Conservation (phyloP, 305 asterid species). For the Fraxinus angustifolia region DNA sequence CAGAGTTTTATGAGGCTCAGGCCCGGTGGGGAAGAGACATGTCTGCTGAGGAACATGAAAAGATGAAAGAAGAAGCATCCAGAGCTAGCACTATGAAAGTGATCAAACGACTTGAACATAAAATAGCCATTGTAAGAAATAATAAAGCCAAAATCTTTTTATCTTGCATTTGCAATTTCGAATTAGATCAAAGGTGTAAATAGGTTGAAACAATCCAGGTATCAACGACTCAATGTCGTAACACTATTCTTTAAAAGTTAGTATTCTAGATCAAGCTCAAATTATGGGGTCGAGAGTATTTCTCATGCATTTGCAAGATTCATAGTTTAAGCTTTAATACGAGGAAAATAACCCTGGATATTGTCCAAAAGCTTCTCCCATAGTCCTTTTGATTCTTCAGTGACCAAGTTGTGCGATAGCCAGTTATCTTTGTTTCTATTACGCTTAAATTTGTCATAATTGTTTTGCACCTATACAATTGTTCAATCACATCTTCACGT, state of each 20-base stretch:
- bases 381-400: not conserved
- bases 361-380: not conserved
- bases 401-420: not conserved
- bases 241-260: not conserved
- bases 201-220: not conserved
- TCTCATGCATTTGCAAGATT: not conserved
- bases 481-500: not conserved
- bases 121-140: slow-evolving; percentile 67
- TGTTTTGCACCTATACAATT: not conserved
- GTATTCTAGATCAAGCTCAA: not conserved
- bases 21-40: slow-evolving; percentile 78
- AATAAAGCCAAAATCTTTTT: not conserved
- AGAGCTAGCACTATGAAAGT: slow-evolving; percentile 61
- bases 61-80: slow-evolving; percentile 73
- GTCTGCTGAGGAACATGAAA: slow-evolving; percentile 72
- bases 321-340: not conserved
- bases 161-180: not conserved
- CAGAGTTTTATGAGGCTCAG: slow-evolving; percentile 94
- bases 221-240: not conserved
- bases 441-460: not conserved
- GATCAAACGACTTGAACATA: slow-evolving; percentile 80
- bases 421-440: not conserved
- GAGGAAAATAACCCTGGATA: not conserved
- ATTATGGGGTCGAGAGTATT: not conserved
- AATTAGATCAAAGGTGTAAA: not conserved